Evolutionary conservation across 139 green algal genomes (phyloP).

Genomic region (Eudorina sp.): DNA sequence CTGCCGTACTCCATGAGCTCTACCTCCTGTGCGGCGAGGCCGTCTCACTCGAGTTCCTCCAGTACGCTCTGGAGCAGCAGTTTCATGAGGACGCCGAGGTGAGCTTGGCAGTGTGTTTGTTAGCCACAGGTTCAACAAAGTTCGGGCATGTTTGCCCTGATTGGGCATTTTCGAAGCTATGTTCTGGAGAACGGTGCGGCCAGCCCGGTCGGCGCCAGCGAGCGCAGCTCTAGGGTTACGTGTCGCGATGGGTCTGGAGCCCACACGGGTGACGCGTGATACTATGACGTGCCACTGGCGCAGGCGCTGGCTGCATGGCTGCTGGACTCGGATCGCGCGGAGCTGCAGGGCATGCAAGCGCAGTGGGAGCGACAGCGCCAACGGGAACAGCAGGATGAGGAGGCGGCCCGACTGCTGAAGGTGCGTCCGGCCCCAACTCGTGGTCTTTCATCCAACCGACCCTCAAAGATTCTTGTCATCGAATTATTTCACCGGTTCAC

Average conservation of each 20-base stretch:
- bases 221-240: no score
- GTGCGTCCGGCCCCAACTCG: not conserved
- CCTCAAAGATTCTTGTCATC: no score
- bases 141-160: not conserved
- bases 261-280: no score
- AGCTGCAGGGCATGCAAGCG: not conserved
- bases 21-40: not conserved
- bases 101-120: not conserved
- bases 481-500: no score
- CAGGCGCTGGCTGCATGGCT: slow-evolving; percentile 51
- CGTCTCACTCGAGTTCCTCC: not conserved
- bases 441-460: not conserved
- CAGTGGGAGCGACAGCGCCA: not conserved
- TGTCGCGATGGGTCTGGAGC: no score
- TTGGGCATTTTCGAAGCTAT: no score
- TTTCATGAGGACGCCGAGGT: slow-evolving; percentile 2
- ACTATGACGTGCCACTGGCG: not conserved
- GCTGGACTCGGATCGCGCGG: not conserved
- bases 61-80: not conserved
- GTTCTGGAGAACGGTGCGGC: not conserved
- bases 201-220: not conserved
- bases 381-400: slow-evolving; percentile 14
- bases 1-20: slow-evolving; percentile 5
- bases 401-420: slow-evolving; percentile 10
- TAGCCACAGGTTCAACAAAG: not conserved